A percentile compares a stretch with the other conserved stretches of the same genome.
These are phyloP conservation scores for Orbilia ellipsospora DNA, from an alignment of 2,329 filamentous ascomycete species.

Conservation along the genomic window DNA sequence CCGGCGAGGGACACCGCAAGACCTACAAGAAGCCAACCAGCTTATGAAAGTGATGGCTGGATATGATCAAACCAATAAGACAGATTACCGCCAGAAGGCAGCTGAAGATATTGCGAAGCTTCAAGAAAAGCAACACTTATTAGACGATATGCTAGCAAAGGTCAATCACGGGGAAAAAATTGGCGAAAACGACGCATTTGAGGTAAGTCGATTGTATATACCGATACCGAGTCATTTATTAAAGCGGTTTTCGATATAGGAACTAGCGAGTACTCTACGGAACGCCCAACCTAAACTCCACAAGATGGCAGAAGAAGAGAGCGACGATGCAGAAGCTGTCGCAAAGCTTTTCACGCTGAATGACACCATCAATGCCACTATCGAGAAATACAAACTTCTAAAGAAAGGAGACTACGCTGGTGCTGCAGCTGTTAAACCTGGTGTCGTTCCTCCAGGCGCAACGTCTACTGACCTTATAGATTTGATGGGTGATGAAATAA, in stretches of 20 bases:
- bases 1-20: conserved; percentile 86
- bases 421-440: conserved; percentile 83
- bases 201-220: conserved; percentile 63
- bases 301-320: conserved; percentile 99
- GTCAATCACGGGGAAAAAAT: conserved; percentile 85
- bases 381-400: conserved; percentile 93
- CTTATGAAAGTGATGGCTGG: conserved; percentile 99
- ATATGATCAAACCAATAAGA: conserved; percentile 93
- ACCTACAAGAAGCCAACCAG: conserved; percentile 94
- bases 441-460: conserved; percentile 73
- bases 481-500: conserved; percentile 86
- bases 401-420: conserved; percentile 90
- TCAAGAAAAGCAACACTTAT: conserved; percentile 89
- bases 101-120: conserved; percentile 95
- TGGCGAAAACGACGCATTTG: conserved; percentile 74
- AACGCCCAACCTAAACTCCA: conserved; percentile 98
- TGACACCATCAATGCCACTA: conserved; percentile 96
- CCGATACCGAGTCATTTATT: conserved; percentile 63
- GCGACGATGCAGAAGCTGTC: conserved; percentile 94
- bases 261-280: conserved; percentile 86
- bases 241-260: conserved; percentile 65
- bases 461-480: conserved; percentile 62
- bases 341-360: conserved; percentile 97
- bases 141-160: conserved; percentile 91
- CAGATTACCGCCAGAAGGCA: conserved; percentile 96